These are phyloP conservation scores for Pythium volutum DNA, from an alignment of 352 stramenopile species.

Conservation along the genomic window DNA sequence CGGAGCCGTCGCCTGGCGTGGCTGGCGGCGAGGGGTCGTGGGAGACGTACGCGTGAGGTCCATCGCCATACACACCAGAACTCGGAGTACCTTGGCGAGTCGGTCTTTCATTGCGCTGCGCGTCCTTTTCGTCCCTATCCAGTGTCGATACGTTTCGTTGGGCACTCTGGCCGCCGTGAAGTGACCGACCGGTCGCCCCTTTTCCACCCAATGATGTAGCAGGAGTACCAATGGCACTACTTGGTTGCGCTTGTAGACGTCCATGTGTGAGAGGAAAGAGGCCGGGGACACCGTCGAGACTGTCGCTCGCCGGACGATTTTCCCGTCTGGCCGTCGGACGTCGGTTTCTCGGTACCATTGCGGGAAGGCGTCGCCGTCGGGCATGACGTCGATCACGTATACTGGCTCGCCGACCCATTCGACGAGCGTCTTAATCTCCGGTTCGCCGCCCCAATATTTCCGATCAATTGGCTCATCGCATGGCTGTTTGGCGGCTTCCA, in stretches of 20 bases:
- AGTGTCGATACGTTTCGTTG: not conserved
- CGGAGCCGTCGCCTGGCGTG: constrained; percentile 1
- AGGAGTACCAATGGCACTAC: constrained; percentile 2
- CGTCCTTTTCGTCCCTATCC: not conserved
- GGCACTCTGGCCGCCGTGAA: constrained; percentile 1
- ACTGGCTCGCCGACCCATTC: not conserved
- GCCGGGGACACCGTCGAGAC: not conserved
- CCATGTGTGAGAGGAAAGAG: not conserved
- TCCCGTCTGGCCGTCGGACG: not conserved
- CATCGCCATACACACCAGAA: not conserved
- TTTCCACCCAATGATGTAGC: not conserved
- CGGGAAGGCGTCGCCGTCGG: constrained; percentile 1
- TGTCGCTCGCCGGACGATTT: not conserved
- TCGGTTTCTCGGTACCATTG: not conserved
- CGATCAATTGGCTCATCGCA: not conserved
- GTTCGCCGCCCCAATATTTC: constrained; percentile 4
- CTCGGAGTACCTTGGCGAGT: not conserved
- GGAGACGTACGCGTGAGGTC: not conserved
- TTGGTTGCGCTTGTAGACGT: not conserved
- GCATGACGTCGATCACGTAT: constrained; percentile 7
- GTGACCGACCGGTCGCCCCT: not conserved
- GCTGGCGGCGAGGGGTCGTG: not conserved
- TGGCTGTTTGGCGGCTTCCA: not conserved
- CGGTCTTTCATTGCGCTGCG: not conserved
- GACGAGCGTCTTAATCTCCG: constrained; percentile 9